Evolutionary conservation across 2,329 filamentous ascomycete genomes (phyloP).

Genomic region (Pseudogymnoascus sp.): DNA sequence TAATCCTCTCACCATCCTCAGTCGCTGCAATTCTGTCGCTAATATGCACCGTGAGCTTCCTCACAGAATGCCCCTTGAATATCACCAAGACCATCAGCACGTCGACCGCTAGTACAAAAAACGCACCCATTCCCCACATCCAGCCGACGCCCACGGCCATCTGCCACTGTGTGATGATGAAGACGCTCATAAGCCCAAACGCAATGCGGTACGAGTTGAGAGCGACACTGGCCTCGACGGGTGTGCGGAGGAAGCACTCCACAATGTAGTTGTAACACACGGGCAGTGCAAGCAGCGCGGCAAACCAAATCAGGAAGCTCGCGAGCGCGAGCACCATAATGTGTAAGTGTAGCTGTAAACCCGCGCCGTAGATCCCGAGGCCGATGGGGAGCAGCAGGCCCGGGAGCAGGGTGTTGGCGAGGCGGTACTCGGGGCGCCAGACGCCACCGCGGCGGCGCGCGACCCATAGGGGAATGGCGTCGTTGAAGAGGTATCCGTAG

Average conservation of each 20-base stretch:
- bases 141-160: slow-evolving; percentile 29
- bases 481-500: slow-evolving; percentile 8
- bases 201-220: slow-evolving; percentile 29
- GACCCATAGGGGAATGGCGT: slow-evolving; percentile 10
- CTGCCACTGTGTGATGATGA: slow-evolving; percentile 33
- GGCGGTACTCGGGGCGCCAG: slow-evolving; percentile 34
- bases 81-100: slow-evolving; percentile 23
- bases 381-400: slow-evolving; percentile 28
- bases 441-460: slow-evolving; percentile 18
- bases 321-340: slow-evolving; percentile 33
- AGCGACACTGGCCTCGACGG: slow-evolving; percentile 29
- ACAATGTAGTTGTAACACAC: slow-evolving; percentile 21
- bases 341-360: slow-evolving; percentile 33
- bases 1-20: slow-evolving; percentile 23
- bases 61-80: slow-evolving; percentile 23
- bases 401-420: slow-evolving; percentile 26
- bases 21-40: slow-evolving; percentile 14
- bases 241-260: slow-evolving; percentile 29
- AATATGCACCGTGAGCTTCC: slow-evolving; percentile 12
- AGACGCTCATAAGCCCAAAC: slow-evolving; percentile 31
- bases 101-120: slow-evolving; percentile 27
- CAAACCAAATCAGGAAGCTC: slow-evolving; percentile 33
- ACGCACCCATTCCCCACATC: slow-evolving; percentile 35
- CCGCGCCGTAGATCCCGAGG: slow-evolving; percentile 31
- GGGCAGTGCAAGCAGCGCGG: slow-evolving; percentile 26